These are phyloP conservation scores for Candida vaughaniae DNA, from an alignment of 805 yeast species.

Conservation along the genomic window DNA sequence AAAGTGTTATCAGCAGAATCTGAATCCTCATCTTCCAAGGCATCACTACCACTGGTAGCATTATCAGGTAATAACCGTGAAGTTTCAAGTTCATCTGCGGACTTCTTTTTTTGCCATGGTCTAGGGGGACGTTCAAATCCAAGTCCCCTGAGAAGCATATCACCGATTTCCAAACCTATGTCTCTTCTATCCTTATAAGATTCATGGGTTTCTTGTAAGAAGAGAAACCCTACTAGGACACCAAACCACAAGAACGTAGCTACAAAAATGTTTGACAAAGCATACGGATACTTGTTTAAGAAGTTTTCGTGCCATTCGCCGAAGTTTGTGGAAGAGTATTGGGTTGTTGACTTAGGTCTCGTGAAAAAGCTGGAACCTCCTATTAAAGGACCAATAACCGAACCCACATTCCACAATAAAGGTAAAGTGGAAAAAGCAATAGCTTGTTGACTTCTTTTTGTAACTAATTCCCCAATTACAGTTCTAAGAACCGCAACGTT, in stretches of 20 bases:
- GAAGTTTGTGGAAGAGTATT: not conserved
- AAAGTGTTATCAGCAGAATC: slow-evolving; percentile 2
- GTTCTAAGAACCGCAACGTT: slow-evolving; percentile 67
- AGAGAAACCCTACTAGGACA: slow-evolving; percentile 29
- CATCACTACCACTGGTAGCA: not conserved
- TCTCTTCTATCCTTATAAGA: slow-evolving; percentile 23
- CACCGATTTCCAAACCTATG: slow-evolving; percentile 38
- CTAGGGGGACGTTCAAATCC: slow-evolving; percentile 27
- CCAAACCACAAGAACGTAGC: slow-evolving; percentile 25
- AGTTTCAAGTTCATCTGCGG: not conserved
- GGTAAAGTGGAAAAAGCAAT: slow-evolving; percentile 63
- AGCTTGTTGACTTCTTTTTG: slow-evolving; percentile 58
- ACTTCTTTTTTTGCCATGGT: slow-evolving; percentile 28
- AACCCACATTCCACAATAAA: slow-evolving; percentile 58
- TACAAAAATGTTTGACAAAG: slow-evolving; percentile 38
- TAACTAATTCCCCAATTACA: slow-evolving; percentile 58
- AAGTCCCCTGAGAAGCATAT: slow-evolving; percentile 22
- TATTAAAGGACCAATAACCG: slow-evolving; percentile 59
- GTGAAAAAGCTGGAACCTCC: slow-evolving; percentile 53
- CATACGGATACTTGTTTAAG: slow-evolving; percentile 33
- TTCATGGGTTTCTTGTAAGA: slow-evolving; percentile 38
- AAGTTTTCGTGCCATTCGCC: slow-evolving; percentile 24
- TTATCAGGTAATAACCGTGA: not conserved
- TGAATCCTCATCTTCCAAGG: slow-evolving; percentile 5
- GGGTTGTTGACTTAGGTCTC: slow-evolving; percentile 27